Percentiles rank a stretch among this genome's conserved stretches.
phyloP scores from a whole-genome alignment of 495 filamentous ascomycete species.

The Darksidea phi region DNA sequence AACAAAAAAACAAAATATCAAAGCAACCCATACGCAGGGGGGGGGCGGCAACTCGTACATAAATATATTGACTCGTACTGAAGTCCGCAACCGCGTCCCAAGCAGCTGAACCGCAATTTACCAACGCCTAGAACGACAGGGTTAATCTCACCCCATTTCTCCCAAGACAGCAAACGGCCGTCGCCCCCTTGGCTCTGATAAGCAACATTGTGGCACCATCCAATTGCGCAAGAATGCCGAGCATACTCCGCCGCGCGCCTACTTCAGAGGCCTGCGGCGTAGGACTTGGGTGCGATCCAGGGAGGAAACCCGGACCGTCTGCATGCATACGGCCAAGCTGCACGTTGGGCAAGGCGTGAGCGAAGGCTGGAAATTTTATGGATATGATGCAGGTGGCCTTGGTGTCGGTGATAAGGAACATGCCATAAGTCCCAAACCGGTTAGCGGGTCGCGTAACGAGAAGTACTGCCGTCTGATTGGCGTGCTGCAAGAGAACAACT shows the following conservation, averaged over 20 bases:
- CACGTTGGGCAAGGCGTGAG: neutral
- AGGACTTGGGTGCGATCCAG: neutral
- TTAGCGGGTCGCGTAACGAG: neutral
- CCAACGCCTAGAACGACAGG: neutral
- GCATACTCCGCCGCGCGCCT: neutral
- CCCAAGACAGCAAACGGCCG: neutral
- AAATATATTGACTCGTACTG: no score
- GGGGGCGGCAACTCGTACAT: no score
- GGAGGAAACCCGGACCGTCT: conserved; percentile 2
- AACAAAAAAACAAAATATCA: conserved; percentile 10
- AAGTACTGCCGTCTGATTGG: neutral
- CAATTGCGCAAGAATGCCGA: conserved; percentile 3
- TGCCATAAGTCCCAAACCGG: neutral
- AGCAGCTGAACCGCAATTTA: no score
- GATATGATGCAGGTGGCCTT: conserved; percentile 15
- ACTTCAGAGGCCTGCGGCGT: neutral
- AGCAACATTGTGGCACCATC: neutral
- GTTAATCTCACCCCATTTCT: neutral
- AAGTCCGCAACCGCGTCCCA: no score
- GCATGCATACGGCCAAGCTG: conserved; percentile 17
- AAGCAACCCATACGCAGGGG: neutral
- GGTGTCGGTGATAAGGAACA: conserved; percentile 24
- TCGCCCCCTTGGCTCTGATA: conserved; percentile 34
- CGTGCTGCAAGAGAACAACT: neutral
- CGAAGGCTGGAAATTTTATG: conserved; percentile 5